Percentiles rank a stretch among this genome's conserved stretches.
These are phyloP conservation scores for Ceratobasidium sp. DNA, from an alignment of 1,284 basidiomycete genomes.

Conservation along the genomic window DNA sequence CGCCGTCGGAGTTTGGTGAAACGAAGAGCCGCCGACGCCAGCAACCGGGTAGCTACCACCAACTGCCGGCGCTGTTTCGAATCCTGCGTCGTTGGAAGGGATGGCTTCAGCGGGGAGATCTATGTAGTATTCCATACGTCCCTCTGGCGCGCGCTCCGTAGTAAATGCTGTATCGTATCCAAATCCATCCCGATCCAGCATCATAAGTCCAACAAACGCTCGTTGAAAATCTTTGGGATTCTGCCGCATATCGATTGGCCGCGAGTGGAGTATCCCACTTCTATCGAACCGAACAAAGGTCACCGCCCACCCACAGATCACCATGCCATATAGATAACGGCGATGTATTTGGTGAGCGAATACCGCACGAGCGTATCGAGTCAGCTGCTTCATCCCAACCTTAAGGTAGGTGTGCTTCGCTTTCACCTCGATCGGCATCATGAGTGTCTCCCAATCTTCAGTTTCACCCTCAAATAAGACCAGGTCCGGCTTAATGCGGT, in stretches of 20 bases:
- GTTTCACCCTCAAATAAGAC: background rate
- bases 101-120: background rate
- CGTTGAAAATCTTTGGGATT: background rate
- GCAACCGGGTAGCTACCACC: no score
- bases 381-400: slow-evolving; percentile 24
- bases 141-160: background rate
- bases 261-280: slow-evolving; percentile 1
- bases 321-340: slow-evolving; percentile 5
- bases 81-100: no score
- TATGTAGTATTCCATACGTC: slow-evolving; percentile 8
- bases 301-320: slow-evolving; percentile 4
- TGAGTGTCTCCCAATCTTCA: slow-evolving; percentile 8
- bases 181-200: background rate
- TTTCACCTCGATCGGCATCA: slow-evolving; percentile 16
- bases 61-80: no score
- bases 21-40: no score
- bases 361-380: slow-evolving; percentile 14
- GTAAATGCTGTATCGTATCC: slow-evolving; percentile 25
- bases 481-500: slow-evolving; percentile 1
- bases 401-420: background rate
- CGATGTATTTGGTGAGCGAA: slow-evolving; percentile 27
- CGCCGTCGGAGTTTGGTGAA: no score
- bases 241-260: background rate
- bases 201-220: background rate
- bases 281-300: slow-evolving; percentile 17